Evolutionary conservation across 495 filamentous ascomycete species (phyloP).

Genomic region (Neurospora sp.): DNA sequence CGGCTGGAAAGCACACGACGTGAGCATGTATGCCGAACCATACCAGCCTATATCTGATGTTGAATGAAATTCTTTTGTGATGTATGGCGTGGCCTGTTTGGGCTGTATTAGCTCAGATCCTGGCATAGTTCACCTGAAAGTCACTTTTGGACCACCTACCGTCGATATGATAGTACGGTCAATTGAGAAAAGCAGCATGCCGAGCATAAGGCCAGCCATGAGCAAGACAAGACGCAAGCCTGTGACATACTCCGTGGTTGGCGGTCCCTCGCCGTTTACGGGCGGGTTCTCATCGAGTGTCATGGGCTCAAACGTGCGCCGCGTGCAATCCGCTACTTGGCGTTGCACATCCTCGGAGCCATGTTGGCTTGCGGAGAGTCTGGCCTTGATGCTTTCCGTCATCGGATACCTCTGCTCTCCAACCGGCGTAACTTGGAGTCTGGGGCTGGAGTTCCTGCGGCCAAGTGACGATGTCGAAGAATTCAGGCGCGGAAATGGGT

Average conservation of each 20-base stretch:
- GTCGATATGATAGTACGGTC: constrained; percentile 36
- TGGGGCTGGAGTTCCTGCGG: constrained; percentile 9
- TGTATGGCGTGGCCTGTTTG: constrained; percentile 16
- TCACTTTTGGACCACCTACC: constrained; percentile 11
- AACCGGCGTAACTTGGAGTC: constrained; percentile 9
- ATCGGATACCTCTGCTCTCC: constrained; percentile 24
- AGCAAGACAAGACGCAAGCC: constrained; percentile 21
- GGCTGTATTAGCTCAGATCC: not conserved
- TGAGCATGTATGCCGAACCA: constrained; percentile 43
- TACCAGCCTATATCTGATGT: constrained; percentile 47
- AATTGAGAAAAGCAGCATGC: constrained; percentile 30
- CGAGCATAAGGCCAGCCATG: constrained; percentile 26
- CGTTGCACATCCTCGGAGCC: not conserved
- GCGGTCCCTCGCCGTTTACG: not conserved
- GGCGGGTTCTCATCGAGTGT: not conserved
- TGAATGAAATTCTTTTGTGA: constrained; percentile 38
- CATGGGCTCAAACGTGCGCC: not conserved
- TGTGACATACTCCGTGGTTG: constrained; percentile 13
- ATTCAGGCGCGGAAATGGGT: not conserved
- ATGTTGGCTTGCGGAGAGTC: constrained; percentile 1
- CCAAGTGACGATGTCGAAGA: not conserved
- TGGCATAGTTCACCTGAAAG: too few species aligned
- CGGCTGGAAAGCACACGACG: constrained; percentile 31
- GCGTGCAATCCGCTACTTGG: not conserved
- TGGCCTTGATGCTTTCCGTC: constrained; percentile 14